phyloP scores from a whole-genome alignment of 75 land plant species.

The Cupressus sempervirens region DNA sequence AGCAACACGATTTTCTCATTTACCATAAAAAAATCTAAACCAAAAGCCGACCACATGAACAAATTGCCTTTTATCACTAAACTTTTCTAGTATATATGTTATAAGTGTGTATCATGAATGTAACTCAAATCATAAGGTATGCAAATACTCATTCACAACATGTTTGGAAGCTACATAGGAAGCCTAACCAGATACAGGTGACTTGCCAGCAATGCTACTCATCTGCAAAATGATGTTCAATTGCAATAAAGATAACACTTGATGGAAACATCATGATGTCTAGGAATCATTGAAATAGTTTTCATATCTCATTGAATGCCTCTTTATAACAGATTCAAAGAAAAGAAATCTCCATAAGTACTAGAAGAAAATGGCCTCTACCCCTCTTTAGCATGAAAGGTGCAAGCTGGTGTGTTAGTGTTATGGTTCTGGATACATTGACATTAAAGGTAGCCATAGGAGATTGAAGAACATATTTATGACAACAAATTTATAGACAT shows the following conservation, averaged over 20 bases:
- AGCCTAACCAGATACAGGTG: constrained; percentile 89
- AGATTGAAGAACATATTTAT: background rate
- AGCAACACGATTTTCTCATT: background rate
- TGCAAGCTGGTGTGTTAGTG: constrained; percentile 60
- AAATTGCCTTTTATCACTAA: background rate
- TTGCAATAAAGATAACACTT: background rate
- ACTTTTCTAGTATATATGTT: background rate
- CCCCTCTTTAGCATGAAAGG: constrained; percentile 74
- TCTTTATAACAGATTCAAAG: constrained; percentile 1
- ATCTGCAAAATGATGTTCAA: constrained; percentile 31
- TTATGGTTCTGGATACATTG: constrained; percentile 77
- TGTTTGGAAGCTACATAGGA: constrained; percentile 83
- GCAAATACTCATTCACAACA: constrained; percentile 88
- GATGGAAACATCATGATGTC: background rate
- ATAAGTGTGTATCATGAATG: background rate
- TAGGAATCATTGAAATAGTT: background rate
- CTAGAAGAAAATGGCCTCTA: constrained; percentile 82
- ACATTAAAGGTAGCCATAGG: constrained; percentile 66
- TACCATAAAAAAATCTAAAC: background rate
- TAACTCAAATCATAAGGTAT: constrained; percentile 85
- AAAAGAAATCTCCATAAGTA: constrained; percentile 22
- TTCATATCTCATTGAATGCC: background rate
- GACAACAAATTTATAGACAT: background rate
- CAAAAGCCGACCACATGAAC: background rate
- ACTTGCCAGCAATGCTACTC: constrained; percentile 91